Conservation (phyloP, 2,329 filamentous ascomycete genomes). For the Fusarium gaditjirri region DNA sequence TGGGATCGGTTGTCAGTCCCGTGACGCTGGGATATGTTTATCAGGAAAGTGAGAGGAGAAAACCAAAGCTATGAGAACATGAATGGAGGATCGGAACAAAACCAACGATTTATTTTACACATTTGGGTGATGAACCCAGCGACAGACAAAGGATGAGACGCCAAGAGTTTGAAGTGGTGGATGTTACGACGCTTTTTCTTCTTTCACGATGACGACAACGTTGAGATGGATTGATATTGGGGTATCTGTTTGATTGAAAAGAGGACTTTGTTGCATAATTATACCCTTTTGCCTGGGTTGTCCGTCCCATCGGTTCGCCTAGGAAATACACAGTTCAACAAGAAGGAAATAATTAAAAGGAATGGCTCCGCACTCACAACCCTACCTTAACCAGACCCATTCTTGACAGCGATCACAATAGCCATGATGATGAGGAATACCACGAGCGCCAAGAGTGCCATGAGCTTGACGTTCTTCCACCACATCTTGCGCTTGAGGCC, state of each 20-base stretch:
- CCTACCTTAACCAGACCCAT: conserved; percentile 38
- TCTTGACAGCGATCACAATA: conserved; percentile 66
- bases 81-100: not conserved
- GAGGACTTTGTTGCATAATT: conserved; percentile 39
- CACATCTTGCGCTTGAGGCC: conserved; percentile 95
- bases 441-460: conserved; percentile 80
- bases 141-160: not conserved
- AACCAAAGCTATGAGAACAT: conserved; percentile 49
- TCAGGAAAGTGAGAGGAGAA: conserved; percentile 54
- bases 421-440: conserved; percentile 67
- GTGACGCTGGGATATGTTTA: conserved; percentile 72
- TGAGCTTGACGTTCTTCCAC: conserved; percentile 99
- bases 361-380: conserved; percentile 16
- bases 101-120: not conserved
- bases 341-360: conserved; percentile 31
- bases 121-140: not conserved
- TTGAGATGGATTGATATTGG: not conserved
- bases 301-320: conserved; percentile 39
- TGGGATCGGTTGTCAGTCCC: conserved; percentile 53
- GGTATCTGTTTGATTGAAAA: conserved; percentile 36
- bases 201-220: not conserved
- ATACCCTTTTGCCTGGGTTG: conserved; percentile 37
- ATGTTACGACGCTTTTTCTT: not conserved
- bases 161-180: not conserved
- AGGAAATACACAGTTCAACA: conserved; percentile 34